Base-by-base conservation (phyloP, 345 rosid species). In the Adansonia digitata region DNA sequence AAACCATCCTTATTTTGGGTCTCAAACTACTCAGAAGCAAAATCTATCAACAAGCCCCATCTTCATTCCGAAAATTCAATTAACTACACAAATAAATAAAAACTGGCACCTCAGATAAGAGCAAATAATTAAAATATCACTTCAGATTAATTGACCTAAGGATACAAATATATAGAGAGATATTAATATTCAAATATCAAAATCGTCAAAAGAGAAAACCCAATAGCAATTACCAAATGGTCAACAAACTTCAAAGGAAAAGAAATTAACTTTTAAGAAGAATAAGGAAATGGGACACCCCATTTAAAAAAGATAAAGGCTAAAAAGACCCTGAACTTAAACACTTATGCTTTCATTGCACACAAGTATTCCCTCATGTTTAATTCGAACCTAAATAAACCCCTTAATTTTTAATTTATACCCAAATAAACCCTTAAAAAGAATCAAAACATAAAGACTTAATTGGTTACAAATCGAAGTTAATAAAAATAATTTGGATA, bases 41-140 rank as follows among this genome's bases (percentile, higher is more conserved):
- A 20, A 20, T 39, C 56, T 39, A 48, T 39, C 69, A 49, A 27
- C 15, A 22, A 39, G 74, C 57, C 70, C 43, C 5, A 64, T 59
- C 70, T 37, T 59, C 78, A 18, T 27, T 45, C 17, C 72, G 59
- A 68, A 76, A 75, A 80, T 74, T 57, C 73, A 69, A 69, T 48
- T 55, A 81, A 75, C 66, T 5, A 43, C 48, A 43, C 11, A 62
- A 71, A 79, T 43, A 67, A 40, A 42, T 26, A 14, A 62, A 77
- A 72, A 80, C 24, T 57, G 69, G 78, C 80, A 81, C 55, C 77
- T 64, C 68, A 49, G 27, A 31, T 31, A 24, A 49, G n/a, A 74
- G 48, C 22, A 45, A 62, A 57, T 2, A 22, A 55, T 5, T 6
- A 55, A 69, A 73, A 68, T 59, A 48, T 45, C 46, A 71, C 24